Base-by-base conservation (phyloP, 2,329 filamentous ascomycete genomes). In the Pezicula rhizophila region DNA sequence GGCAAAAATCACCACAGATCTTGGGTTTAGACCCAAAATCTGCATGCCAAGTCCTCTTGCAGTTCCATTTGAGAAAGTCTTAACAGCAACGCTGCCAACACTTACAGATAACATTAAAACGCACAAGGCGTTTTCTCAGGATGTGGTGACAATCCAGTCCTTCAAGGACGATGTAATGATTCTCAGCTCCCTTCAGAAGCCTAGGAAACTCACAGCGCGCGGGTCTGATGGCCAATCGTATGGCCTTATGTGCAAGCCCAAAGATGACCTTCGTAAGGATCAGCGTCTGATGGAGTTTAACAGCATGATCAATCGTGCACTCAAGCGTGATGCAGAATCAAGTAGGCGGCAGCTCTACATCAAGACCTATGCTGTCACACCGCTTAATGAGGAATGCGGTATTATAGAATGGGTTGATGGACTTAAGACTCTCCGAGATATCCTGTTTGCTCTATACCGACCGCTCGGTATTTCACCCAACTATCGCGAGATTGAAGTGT, bases 231-330 rank as follows among this genome's bases (percentile, higher is more conserved):
- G 95, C 7, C 86, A 85, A 50, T 77, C 78, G 15, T 99, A 99
- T 66, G 88, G 89, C 55, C 79, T 99, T 7, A 77, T 99, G 48
- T 95, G 95, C 73, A 99, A 99, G 64, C 95, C 93, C 8, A 97
- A 97, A 66, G 93, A 99, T 65, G 95, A 99, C 66, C 78, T 99
- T 20, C 86, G 93, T 45, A 99, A 95, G 57, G 95, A 99, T 61
- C 92, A 97, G 66, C 89, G 93, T 45, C 82, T 99, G 17, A 99
- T 99, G 91, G 95, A 99, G 64, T 99, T 99, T 74, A 99, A 97
- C 65, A 84, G 86, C 41, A 93, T 97, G 80, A 97, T 99, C 72
- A 99, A 99, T 65, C 80, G 93, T 51, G 89, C 92, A 2, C 71
- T 99, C 49, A 96, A 96, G 64, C 84, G 87, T 53, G 91, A 97